These are phyloP conservation scores for Zoysia japonica DNA, from an alignment of 176 grass and related monocot species.

Conservation along the genomic window DNA sequence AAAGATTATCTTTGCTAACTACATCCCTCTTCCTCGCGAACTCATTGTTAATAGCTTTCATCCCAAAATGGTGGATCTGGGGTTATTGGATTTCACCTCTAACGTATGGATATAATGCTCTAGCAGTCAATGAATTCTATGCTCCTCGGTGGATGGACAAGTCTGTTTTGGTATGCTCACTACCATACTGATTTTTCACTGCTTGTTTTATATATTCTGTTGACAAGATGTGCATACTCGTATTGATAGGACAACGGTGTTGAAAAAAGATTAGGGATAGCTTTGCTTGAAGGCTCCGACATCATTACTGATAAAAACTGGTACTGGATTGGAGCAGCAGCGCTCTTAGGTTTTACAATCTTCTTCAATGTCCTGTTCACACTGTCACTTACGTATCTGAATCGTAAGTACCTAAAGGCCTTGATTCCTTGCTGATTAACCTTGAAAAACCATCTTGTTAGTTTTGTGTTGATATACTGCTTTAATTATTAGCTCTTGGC, in stretches of 20 bases:
- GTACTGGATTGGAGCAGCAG: conserved; percentile 95
- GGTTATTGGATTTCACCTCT: conserved; percentile 95
- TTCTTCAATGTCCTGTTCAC: conserved; percentile 99
- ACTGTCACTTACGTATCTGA: conserved; percentile 78
- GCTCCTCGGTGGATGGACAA: conserved; percentile 92
- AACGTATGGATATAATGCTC: conserved; percentile 84
- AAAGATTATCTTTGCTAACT: conserved; percentile 29
- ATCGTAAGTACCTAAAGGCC: conserved; percentile 59
- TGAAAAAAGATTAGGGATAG: conserved; percentile 55
- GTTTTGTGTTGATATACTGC: conserved; percentile 4
- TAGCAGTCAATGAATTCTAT: conserved; percentile 92
- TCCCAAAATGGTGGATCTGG: conserved; percentile 99
- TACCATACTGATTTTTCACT: conserved; percentile 7
- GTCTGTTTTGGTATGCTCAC: conserved; percentile 49
- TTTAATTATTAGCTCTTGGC: conserved; percentile 67
- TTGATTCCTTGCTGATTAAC: conserved; percentile 15
- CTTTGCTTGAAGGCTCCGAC: conserved; percentile 65
- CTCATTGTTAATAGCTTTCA: conserved; percentile 53
- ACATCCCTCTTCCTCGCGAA: conserved; percentile 11
- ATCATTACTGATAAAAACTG: conserved; percentile 80
- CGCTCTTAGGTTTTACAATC: conserved; percentile 81
- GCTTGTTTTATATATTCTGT: background rate
- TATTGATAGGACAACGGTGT: conserved; percentile 55
- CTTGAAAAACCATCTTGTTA: background rate
- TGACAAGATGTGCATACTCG: conserved; percentile 24